Evolutionary conservation across 1,139 yeast species (phyloP), one percentile per base, ranked within the genome.

Genomic region (Pichia sp.): DNA sequence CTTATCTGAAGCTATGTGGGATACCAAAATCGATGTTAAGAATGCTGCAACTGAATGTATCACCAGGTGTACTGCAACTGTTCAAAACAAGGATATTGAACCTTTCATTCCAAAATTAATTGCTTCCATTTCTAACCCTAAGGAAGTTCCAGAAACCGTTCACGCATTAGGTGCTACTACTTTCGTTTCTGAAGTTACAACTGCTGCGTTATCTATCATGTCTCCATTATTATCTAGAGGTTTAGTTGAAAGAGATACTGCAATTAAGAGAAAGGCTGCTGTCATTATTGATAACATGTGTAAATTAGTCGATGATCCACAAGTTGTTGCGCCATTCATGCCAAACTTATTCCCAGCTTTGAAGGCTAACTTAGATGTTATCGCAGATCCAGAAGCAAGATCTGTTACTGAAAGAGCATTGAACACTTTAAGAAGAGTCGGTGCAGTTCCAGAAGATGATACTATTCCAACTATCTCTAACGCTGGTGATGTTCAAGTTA

Each of bases 381-480:
- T 91, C 74, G 98, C 98, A 67, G 98, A 91, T 72, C 98, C 98
- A 65, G 98, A 91, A 76, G 98, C 97, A 58, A 93, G 98, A 78
- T 93, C 84, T 53, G 97, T 91, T 64, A 91, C 98, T 61, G 74
- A 77, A 64, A 89, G 97, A 77, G 98, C 95, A 63, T 79, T 91
- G 71, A 82, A 73, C 82, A 91, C 98, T 60, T 83, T 91, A 68
- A 86, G 84, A 79, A 88, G 97, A 78, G 98, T 91, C 62, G 98
- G 97, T 84, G 89, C 83, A 69, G 86, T 91, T 62, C 84, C 84
- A 68, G 89, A 72, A 49, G 83, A 82, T 61, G 97, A 88, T 64
- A 71, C 68, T 56, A 81, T 89, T 63, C 97, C 97, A 69, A 96
- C 89, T 75, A 81, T 89, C 56, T 88, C 97, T 58, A 85, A 93